Base-by-base conservation (phyloP, 2,329 filamentous ascomycete genomes). In the Paecilomyces sp. region DNA sequence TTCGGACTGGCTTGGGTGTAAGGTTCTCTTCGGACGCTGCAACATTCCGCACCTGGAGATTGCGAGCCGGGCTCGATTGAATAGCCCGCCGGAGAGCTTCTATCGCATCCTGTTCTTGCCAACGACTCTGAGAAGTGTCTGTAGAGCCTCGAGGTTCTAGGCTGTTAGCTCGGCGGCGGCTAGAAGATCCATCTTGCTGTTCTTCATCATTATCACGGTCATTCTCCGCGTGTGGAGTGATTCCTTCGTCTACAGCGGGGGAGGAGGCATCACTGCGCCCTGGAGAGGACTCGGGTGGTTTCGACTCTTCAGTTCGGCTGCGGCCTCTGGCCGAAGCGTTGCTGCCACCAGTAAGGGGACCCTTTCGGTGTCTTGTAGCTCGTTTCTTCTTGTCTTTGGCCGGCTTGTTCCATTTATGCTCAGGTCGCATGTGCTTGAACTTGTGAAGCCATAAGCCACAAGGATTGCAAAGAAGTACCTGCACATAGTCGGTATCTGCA, bases 381-480 rank as follows among this genome's bases (percentile, higher is more conserved):
- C 77, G 72, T 65, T 78, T 79, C 59, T 70, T 71, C 62, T 75
- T 77, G 51, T 72, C 67, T 58, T 71, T 73, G n/a, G 68, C 67
- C 4, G 80, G 82, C 63, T 85, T 90, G 64, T 88, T 88, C 93
- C 93, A 99, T 64, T 88, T 87, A 62, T 93, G 86, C 58, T 86
- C 80, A 2, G 94, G 94, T 8, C 94, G 87, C 79, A 96, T 94
- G 25, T 79, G 83, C 69, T 90, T 91, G 74, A 89, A 91, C 70
- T 97, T 97, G 62, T 88, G 87, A 66, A 99, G 87, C 91, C 92
- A 99, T 51, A 99, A 86, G 18, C 94, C 94, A 72, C 94, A 99
- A 60, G 93, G 92, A 72, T 99, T 99, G 80, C 94, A 99, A 41
- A 97, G 83, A 30, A 90, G 82, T 59, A 90, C 83, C 66, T 90